phyloP scores from a whole-genome alignment of 495 filamentous ascomycete genomes.

The Collariella sp. region DNA sequence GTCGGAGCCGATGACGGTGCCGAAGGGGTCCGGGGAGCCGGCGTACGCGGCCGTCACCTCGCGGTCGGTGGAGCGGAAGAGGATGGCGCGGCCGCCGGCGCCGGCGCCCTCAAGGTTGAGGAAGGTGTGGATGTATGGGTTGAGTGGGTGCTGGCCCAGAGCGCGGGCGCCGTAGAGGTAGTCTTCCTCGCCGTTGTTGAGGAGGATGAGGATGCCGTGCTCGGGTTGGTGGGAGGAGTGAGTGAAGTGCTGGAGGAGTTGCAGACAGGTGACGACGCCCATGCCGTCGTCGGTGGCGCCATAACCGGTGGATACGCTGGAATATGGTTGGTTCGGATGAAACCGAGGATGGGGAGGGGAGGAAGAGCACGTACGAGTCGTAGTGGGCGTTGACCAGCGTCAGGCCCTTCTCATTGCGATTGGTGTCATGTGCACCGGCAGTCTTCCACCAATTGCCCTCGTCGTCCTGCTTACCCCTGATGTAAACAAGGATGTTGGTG shows the following conservation, averaged over 20 bases:
- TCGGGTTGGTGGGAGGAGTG: constrained; percentile 64
- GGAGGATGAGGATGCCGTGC: constrained; percentile 69
- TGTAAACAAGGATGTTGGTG: constrained; percentile 86
- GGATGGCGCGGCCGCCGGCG: constrained; percentile 76
- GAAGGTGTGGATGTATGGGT: constrained; percentile 70
- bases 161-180: constrained; percentile 81
- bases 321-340: neutral
- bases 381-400: constrained; percentile 94
- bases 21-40: constrained; percentile 65
- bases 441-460: constrained; percentile 55
- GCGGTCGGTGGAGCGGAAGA: constrained; percentile 80
- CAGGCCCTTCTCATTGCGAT: constrained; percentile 55
- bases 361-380: constrained; percentile 44
- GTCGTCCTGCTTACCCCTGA: constrained; percentile 70
- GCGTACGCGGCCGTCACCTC: constrained; percentile 78
- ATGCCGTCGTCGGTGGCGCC: constrained; percentile 93
- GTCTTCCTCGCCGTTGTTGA: constrained; percentile 97
- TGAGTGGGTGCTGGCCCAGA: constrained; percentile 74
- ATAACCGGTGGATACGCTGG: constrained; percentile 73
- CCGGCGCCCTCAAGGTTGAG: constrained; percentile 93
- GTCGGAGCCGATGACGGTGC: constrained; percentile 70
- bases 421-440: constrained; percentile 30
- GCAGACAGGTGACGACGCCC: constrained; percentile 75
- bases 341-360: neutral
- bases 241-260: constrained; percentile 84